Percentiles rank a stretch among this genome's conserved stretches.
phyloP scores from a whole-genome alignment of 108 stramenopile genomes.

The Discostella stelligeroides region DNA sequence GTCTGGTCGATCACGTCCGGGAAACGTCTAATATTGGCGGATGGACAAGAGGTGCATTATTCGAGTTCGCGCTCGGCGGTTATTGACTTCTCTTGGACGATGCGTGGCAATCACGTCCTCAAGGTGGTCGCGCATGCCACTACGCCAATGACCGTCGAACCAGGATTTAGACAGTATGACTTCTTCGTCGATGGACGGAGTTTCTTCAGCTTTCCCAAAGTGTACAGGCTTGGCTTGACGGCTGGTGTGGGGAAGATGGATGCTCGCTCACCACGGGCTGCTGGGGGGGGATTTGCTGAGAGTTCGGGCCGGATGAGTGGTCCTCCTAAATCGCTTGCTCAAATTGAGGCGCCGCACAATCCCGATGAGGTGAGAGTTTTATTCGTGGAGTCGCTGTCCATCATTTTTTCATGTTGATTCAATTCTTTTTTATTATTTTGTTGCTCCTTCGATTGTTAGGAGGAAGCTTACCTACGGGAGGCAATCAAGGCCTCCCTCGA shows the following conservation, averaged over 20 bases:
- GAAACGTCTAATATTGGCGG: conserved; percentile 75
- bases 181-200: conserved; percentile 88
- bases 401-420: neutral
- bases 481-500: conserved; percentile 81
- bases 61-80: conserved; percentile 62
- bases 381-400: neutral
- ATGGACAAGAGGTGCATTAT: conserved; percentile 85
- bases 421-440: neutral
- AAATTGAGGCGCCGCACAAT: conserved; percentile 84
- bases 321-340: conserved; percentile 50
- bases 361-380: conserved; percentile 61
- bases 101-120: conserved; percentile 86
- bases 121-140: conserved; percentile 87
- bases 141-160: conserved; percentile 73
- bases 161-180: conserved; percentile 91
- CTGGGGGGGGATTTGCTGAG: conserved; percentile 18
- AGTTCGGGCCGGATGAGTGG: conserved; percentile 29
- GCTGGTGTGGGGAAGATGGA: conserved; percentile 38
- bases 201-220: conserved; percentile 89
- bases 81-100: conserved; percentile 88
- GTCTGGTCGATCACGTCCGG: conserved; percentile 88
- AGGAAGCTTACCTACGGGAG: conserved; percentile 83
- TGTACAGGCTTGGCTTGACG: conserved; percentile 80
- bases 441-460: conserved; percentile 31
- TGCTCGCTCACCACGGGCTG: neutral